These are phyloP conservation scores for Grammothele lineata DNA, from an alignment of 768 basidiomycete genomes.

Conservation along the genomic window DNA sequence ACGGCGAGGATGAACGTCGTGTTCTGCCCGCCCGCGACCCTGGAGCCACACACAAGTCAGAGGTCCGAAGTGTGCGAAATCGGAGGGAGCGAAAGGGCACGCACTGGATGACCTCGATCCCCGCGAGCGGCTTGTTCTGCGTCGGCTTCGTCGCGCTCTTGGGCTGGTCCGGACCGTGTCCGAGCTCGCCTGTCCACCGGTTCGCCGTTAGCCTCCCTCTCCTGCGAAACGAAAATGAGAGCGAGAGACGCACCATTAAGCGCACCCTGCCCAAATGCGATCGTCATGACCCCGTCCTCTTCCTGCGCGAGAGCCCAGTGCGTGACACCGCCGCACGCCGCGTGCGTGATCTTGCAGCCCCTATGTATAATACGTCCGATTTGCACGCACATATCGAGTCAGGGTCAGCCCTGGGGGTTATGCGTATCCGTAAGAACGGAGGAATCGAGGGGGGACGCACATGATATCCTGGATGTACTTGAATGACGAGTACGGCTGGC, in stretches of 20 bases:
- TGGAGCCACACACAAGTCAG: constrained; percentile 31
- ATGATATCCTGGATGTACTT: constrained; percentile 71
- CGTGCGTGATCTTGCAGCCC: constrained; percentile 72
- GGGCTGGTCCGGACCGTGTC: constrained; percentile 71
- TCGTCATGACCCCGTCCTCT: constrained; percentile 73
- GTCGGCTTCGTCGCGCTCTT: constrained; percentile 87
- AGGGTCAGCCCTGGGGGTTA: too few species aligned
- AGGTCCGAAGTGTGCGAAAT: too few species aligned
- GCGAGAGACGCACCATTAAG: constrained; percentile 56
- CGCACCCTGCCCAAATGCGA: constrained; percentile 85
- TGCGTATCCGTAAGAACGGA: too few species aligned
- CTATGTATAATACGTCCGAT: constrained; percentile 30
- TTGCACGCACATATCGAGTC: neutral
- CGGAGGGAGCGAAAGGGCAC: constrained; percentile 17
- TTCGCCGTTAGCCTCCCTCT: too few species aligned
- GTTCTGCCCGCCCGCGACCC: constrained; percentile 82
- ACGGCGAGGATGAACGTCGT: constrained; percentile 80
- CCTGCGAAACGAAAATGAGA: too few species aligned
- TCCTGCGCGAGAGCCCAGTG: constrained; percentile 79
- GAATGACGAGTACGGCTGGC: constrained; percentile 86
- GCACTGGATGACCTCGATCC: constrained; percentile 76
- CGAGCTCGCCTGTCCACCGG: constrained; percentile 66
- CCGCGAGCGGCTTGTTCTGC: constrained; percentile 62
- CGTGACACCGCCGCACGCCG: constrained; percentile 81
- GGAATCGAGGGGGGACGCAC: constrained; percentile 2